Evolutionary conservation across 768 basidiomycete species (phyloP).

Genomic region (Leccinum longicurvipes): DNA sequence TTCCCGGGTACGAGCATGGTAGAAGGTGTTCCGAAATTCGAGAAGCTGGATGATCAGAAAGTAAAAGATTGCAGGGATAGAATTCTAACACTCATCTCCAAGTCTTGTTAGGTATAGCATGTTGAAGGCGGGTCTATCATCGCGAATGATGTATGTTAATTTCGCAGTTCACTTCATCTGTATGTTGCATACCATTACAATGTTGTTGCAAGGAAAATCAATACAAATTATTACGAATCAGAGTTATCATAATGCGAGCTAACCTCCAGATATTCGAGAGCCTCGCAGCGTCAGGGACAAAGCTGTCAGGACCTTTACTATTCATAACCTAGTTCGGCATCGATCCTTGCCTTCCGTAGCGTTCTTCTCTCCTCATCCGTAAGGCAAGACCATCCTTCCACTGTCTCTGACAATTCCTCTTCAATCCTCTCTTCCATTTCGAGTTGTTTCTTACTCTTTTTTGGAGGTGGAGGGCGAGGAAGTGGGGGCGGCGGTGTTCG

Average conservation of each 20-base stretch:
- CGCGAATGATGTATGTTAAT: not conserved
- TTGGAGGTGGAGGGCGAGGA: constrained; percentile 66
- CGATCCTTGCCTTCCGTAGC: constrained; percentile 58
- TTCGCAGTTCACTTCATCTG: not conserved
- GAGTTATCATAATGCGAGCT: not conserved
- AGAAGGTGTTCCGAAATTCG: constrained; percentile 19
- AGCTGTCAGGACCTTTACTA: constrained; percentile 3
- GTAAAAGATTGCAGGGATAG: constrained; percentile 20
- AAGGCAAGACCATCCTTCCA: constrained; percentile 59
- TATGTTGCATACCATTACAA: not conserved
- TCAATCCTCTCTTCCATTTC: constrained; percentile 78
- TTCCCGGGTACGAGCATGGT: constrained; percentile 15
- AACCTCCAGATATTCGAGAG: not conserved
- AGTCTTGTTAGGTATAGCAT: not conserved
- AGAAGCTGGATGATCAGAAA: constrained; percentile 7
- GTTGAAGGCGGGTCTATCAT: not conserved
- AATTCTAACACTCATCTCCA: constrained; percentile 17
- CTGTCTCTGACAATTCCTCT: constrained; percentile 69
- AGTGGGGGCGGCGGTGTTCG: constrained; percentile 70
- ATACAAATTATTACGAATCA: not conserved
- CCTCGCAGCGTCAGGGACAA: not conserved
- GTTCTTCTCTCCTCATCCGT: constrained; percentile 44
- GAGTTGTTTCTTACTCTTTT: constrained; percentile 78
- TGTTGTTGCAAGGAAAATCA: not conserved
- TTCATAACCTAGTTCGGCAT: constrained; percentile 62